phyloP scores from a whole-genome alignment of 495 filamentous ascomycete species.

The Pyronema domesticum region DNA sequence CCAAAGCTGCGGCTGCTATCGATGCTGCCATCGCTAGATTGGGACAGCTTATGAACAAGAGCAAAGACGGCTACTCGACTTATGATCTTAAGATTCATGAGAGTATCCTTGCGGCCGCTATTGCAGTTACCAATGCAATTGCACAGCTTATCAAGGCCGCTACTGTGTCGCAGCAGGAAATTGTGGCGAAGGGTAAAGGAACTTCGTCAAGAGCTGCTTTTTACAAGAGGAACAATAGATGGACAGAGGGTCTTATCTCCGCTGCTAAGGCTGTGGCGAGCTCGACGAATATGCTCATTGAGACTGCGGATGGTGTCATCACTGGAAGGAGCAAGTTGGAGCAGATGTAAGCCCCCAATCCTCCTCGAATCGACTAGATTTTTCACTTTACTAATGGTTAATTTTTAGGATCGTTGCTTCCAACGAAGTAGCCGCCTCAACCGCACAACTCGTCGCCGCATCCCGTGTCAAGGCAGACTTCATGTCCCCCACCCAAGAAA shows the following conservation, averaged over 20 bases:
- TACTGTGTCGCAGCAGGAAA: conserved; percentile 85
- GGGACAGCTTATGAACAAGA: conserved; percentile 81
- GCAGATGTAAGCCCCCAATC: conserved; percentile 58
- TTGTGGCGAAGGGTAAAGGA: conserved; percentile 86
- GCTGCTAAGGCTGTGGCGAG: conserved; percentile 87
- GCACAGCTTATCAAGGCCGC: conserved; percentile 91
- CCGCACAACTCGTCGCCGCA: conserved; percentile 89
- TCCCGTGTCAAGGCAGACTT: conserved; percentile 93
- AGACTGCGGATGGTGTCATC: conserved; percentile 92
- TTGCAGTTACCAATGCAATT: conserved; percentile 92
- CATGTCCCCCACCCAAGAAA: conserved; percentile 90
- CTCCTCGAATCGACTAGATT: too few species aligned
- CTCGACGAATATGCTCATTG: conserved; percentile 87
- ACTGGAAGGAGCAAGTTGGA: conserved; percentile 79
- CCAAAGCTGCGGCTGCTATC: conserved; percentile 88
- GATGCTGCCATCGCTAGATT: conserved; percentile 77
- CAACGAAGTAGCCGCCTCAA: conserved; percentile 90
- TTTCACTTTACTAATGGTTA: not conserved
- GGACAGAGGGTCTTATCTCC: conserved; percentile 94
- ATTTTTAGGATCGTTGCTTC: conserved; percentile 58
- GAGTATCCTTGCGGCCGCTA: conserved; percentile 71
- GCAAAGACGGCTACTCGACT: conserved; percentile 82
- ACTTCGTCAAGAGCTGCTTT: conserved; percentile 80
- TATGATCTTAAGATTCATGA: conserved; percentile 93
- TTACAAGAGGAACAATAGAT: conserved; percentile 74